phyloP scores from a whole-genome alignment of 495 filamentous ascomycete genomes.

The Hypoxylon trugodes region DNA sequence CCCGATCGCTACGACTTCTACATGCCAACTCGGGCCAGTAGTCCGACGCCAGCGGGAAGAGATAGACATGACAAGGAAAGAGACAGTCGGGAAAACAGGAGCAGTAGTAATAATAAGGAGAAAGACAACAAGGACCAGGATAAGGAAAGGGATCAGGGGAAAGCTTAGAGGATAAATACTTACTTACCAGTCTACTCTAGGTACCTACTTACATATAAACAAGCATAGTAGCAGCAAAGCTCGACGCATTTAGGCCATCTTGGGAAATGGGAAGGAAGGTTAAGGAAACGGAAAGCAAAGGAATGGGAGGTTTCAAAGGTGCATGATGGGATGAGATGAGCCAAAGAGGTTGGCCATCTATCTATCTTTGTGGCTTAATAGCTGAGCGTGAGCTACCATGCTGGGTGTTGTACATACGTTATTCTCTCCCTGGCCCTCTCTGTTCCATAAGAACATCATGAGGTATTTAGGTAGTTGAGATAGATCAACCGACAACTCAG shows the following conservation, averaged over 20 bases:
- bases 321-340: too few relatives aligned
- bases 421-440: not conserved
- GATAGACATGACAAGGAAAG: conserved; percentile 16
- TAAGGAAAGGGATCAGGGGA: conserved; percentile 12
- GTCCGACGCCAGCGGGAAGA: conserved; percentile 22
- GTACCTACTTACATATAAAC: too few relatives aligned
- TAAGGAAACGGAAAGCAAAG: not conserved
- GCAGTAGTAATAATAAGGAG: conserved; percentile 18
- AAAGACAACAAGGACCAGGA: conserved; percentile 25
- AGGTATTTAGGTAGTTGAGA: conserved; percentile 7
- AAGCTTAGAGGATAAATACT: not conserved
- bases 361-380: not conserved
- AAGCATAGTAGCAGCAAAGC: not conserved
- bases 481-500: conserved; percentile 10
- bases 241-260: not conserved
- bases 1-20: conserved; percentile 61
- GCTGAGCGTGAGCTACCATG: not conserved
- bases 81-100: conserved; percentile 20
- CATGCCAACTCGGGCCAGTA: conserved; percentile 50
- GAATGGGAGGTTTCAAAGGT: too few relatives aligned
- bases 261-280: not conserved
- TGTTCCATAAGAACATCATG: conserved; percentile 7
- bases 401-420: conserved; percentile 27
- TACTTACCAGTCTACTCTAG: too few relatives aligned
- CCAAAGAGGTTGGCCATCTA: not conserved